Percentiles rank a stretch among this genome's conserved stretches.
phyloP scores from a whole-genome alignment of 2,329 filamentous ascomycete genomes.

The Thelonectria olida region DNA sequence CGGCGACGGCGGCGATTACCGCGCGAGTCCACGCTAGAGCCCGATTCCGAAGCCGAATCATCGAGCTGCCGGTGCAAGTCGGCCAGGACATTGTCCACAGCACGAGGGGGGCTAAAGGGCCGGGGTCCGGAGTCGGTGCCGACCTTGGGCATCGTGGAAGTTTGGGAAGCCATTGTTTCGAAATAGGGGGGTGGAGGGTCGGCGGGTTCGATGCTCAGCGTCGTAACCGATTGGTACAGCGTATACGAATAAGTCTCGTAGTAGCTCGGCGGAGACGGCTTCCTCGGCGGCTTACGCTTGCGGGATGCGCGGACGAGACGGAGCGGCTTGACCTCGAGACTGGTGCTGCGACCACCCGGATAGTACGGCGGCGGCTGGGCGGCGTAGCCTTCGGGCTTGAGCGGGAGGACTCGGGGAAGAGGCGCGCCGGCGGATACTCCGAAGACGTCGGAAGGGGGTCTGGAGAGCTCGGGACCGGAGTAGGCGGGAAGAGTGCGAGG shows the following conservation, averaged over 20 bases:
- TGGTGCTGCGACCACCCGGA: conserved; percentile 16
- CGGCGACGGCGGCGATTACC: conserved; percentile 1
- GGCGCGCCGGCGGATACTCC: conserved; percentile 26
- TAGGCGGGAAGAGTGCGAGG: conserved; percentile 26
- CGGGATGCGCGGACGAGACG: conserved; percentile 29
- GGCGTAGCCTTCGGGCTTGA: conserved; percentile 30
- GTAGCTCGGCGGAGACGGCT: conserved; percentile 24
- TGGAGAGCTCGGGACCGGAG: conserved; percentile 24
- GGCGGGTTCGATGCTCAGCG: conserved; percentile 27
- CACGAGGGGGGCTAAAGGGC: conserved; percentile 19
- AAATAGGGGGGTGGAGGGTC: conserved; percentile 25
- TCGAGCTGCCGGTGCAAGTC: conserved; percentile 32
- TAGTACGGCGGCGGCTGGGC: conserved; percentile 30
- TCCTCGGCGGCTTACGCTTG: conserved; percentile 19
- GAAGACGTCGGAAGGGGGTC: conserved; percentile 12
- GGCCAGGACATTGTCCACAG: conserved; percentile 27
- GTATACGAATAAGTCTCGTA: conserved; percentile 26
- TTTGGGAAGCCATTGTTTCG: conserved; percentile 30
- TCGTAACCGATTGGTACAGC: conserved; percentile 25
- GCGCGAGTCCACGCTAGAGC: conserved; percentile 30
- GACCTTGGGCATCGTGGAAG: conserved; percentile 28
- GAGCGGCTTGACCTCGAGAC: conserved; percentile 31
- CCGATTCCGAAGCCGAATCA: conserved; percentile 31
- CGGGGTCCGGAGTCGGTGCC: conserved; percentile 22
- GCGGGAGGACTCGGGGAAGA: conserved; percentile 30